Conservation (phyloP, 2,329 filamentous ascomycete species). For the Botrytis hyacinthi region DNA sequence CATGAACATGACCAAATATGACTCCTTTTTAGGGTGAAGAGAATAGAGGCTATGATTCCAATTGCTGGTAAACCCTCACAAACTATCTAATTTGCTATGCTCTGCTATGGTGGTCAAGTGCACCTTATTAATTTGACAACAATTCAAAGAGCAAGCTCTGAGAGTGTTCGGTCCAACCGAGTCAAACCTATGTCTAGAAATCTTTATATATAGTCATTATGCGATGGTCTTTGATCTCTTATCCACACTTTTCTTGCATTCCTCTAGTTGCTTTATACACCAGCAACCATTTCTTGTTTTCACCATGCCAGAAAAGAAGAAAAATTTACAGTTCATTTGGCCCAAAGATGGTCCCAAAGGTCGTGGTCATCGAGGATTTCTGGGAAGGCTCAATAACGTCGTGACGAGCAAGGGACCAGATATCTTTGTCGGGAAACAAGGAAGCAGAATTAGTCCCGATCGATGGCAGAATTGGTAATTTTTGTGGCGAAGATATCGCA, state of each 20-base stretch:
- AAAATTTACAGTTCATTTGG: conserved; percentile 34
- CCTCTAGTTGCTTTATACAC: not conserved
- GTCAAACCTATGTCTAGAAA: not conserved
- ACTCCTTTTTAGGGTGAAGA: not conserved
- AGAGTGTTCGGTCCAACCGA: not conserved
- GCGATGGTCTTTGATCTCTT: not conserved
- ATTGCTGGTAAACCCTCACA: not conserved
- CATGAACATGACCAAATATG: not conserved
- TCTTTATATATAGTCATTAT: conserved; percentile 12
- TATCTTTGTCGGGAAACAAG: conserved; percentile 40
- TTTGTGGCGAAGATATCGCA: not conserved
- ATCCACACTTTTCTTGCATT: not conserved
- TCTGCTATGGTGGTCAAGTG: not conserved
- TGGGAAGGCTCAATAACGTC: conserved; percentile 40
- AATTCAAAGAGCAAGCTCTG: not conserved
- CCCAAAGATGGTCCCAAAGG: conserved; percentile 36
- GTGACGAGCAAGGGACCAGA: conserved; percentile 43
- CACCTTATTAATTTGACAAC: not conserved
- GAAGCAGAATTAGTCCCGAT: conserved; percentile 30
- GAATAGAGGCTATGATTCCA: not conserved
- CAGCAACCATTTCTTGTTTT: not conserved
- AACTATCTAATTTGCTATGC: not conserved
- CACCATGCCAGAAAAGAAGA: conserved; percentile 17
- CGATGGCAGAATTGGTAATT: conserved; percentile 37
- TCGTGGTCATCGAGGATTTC: conserved; percentile 31